These are phyloP conservation scores for Pleurotus salmoneostramineus DNA, from an alignment of 768 basidiomycete species.

Conservation along the genomic window DNA sequence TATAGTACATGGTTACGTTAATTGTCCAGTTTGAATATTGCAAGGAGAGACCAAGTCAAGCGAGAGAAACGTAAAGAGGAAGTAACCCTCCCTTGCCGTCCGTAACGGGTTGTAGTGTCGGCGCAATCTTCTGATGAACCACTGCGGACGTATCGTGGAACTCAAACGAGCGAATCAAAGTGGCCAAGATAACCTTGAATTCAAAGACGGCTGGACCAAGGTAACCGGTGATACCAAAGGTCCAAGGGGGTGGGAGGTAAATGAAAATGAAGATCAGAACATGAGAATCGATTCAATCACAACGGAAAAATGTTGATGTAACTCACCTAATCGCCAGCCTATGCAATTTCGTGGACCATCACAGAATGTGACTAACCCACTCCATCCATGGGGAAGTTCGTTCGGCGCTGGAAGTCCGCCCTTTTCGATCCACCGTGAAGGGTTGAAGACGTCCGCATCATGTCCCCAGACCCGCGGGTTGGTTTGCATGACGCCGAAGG, in stretches of 20 bases:
- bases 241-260: not conserved
- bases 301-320: no score
- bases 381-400: slow-evolving; percentile 31
- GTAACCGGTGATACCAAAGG: not conserved
- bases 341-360: slow-evolving; percentile 40
- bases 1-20: no score
- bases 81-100: slow-evolving; percentile 19
- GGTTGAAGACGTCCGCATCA: slow-evolving; percentile 28
- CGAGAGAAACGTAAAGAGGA: slow-evolving; percentile 10
- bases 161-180: slow-evolving; percentile 29
- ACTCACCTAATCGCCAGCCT: slow-evolving; percentile 31
- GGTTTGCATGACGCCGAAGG: slow-evolving; percentile 27
- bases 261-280: no score
- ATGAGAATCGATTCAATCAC: no score
- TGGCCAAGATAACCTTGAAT: slow-evolving; percentile 34
- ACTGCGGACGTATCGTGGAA: slow-evolving; percentile 29
- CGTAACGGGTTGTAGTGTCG: slow-evolving; percentile 30
- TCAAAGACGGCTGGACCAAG: slow-evolving; percentile 25
- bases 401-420: slow-evolving; percentile 22
- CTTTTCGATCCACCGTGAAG: slow-evolving; percentile 33
- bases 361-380: slow-evolving; percentile 31
- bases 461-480: slow-evolving; percentile 31
- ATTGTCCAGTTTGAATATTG: no score
- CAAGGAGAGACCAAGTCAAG: no score
- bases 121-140: slow-evolving; percentile 25